Base-by-base conservation (phyloP, 2,329 filamentous ascomycete genomes). In the Alternaria triticimaculans region DNA sequence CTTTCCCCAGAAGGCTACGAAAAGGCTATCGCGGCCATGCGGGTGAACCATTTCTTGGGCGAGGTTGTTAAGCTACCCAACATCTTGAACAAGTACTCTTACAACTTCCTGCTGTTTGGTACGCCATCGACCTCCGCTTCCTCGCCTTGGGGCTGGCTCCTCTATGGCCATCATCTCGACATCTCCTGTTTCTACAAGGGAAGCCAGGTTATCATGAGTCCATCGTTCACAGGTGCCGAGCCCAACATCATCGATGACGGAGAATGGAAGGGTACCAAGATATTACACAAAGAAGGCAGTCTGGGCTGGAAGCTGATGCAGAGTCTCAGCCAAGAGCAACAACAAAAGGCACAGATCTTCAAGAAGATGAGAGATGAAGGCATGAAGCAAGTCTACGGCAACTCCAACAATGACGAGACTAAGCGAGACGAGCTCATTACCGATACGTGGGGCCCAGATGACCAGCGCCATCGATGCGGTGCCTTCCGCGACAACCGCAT, bases 91-190 rank as follows among this genome's bases (percentile, higher is more conserved):
- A 87, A 92, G 76, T 88, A 86, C 80, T 92, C 89, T 1, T 94
- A 94, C 84, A 93, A 93, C 79, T 90, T 93, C 63, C 87, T 88
- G 37, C 81, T 93, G 2, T 93, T 93, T 73, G 90, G 90, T 11
- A 78, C 79, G 10, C 90, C 90, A 0, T 89, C 87, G 0, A 74
- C 80, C 0, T 81, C 82, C 0, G 79, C 82, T 0, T 69, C 69
- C 1, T 72, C 80, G 3, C 88, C 90, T 0, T 94, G 91, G 91
- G 91, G 91, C 1, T 92, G 87, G 79, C 87, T 88, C 0, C 88
- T 93, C 72, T 95, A 93, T 79, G 92, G 92, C 7, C 92, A 95
- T 76, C 92, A 95, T 70, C 83, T 95, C 3, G 93, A 90, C 69
- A 84, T 94, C 3, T 89, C 89, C 71, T 84, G 91, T 21, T 91